Evolutionary conservation across 202 grass and related monocot genomes (phyloP).

Genomic region (Zizania palustris): DNA sequence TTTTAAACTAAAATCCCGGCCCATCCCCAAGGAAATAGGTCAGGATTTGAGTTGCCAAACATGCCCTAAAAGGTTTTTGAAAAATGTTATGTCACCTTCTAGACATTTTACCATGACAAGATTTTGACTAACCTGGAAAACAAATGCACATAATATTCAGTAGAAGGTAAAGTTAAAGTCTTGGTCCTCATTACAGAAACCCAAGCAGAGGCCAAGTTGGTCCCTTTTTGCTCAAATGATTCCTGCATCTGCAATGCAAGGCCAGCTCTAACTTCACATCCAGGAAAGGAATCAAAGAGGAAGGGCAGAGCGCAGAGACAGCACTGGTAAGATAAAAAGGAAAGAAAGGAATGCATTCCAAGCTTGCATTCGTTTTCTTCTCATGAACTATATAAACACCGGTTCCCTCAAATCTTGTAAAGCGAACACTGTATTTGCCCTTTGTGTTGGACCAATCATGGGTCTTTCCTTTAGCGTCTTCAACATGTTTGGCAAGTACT

Average conservation of each 20-base stretch:
- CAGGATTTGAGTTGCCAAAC: no score
- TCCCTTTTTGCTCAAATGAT: constrained; percentile 35
- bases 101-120: not conserved
- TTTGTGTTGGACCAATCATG: constrained; percentile 52
- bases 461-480: constrained; percentile 55
- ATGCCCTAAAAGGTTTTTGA: not conserved
- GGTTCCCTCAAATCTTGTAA: constrained; percentile 21
- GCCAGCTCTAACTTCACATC: constrained; percentile 45
- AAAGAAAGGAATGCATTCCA: constrained; percentile 80
- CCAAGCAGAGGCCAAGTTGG: not conserved
- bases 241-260: constrained; percentile 29
- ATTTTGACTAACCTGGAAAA: constrained; percentile 9
- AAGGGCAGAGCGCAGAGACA: constrained; percentile 42
- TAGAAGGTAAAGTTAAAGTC: not conserved
- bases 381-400: constrained; percentile 51
- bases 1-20: no score
- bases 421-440: constrained; percentile 14
- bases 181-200: constrained; percentile 20
- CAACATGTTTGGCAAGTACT: constrained; percentile 55
- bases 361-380: constrained; percentile 42
- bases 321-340: constrained; percentile 35
- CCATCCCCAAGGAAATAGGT: no score
- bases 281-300: constrained; percentile 46
- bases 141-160: not conserved
- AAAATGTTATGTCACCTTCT: not conserved